A percentile compares a stretch with the other conserved stretches of the same genome.
These are phyloP conservation scores for Ilyonectria sp. DNA, from an alignment of 2,329 filamentous ascomycete species.

Conservation along the genomic window DNA sequence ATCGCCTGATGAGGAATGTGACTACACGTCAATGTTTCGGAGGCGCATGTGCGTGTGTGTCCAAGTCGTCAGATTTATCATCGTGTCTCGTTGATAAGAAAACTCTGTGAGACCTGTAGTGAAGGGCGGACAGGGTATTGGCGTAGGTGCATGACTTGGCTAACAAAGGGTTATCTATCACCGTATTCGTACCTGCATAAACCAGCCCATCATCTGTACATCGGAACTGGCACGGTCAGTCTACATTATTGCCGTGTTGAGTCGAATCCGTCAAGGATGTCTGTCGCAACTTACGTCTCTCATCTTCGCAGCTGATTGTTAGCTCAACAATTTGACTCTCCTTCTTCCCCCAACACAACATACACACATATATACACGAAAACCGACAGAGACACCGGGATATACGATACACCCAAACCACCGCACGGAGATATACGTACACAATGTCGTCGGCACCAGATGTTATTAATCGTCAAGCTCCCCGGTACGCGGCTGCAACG, in stretches of 20 bases:
- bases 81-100: neutral
- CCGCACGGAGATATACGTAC: neutral
- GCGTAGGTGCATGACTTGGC: neutral
- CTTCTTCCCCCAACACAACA: neutral
- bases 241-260: too few relatives aligned
- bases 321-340: neutral
- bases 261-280: neutral
- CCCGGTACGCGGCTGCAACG: neutral
- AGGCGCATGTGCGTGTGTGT: neutral
- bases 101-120: neutral
- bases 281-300: neutral
- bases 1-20: constrained; percentile 17
- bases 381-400: neutral
- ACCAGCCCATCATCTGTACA: neutral
- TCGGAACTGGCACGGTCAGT: neutral
- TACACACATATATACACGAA: neutral
- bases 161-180: neutral
- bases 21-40: constrained; percentile 10
- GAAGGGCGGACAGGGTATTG: neutral
- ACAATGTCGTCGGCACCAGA: neutral
- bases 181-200: constrained; percentile 5
- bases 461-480: neutral
- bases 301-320: neutral
- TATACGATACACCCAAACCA: neutral
- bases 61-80: neutral